Base-by-base conservation (phyloP, 371 early-diverging fungal species). In the Mortierella polycephala region DNA sequence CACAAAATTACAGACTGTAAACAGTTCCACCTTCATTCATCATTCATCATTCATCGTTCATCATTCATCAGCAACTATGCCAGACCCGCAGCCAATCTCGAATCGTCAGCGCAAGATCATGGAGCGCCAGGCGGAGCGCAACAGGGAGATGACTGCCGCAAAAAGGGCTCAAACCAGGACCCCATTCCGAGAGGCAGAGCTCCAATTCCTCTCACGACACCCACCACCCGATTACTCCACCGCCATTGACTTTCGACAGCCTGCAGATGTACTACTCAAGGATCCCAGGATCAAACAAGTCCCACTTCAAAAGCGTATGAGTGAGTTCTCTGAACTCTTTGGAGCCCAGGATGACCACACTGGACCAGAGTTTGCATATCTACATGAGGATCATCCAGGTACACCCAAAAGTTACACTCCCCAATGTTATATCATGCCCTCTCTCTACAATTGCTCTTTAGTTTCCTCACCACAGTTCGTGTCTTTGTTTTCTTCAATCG, bases 131-230 rank as follows among this genome's bases (percentile, higher is more conserved):
- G 80, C 80, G 0, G 80, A 79, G 42, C 57, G 41, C 21, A 79
- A 79, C 45, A 69, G 80, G 5, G 70, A 73, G 47, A 20, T 49
- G 52, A 63, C 80, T 2, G 80, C 80, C 1, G 66, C 69, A 0
- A 72, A 72, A 39, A 55, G 61, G 23, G 55, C 64, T 3, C 82
- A 85, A 7, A 89, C 90, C 60, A 90, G 92, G 50, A 89, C 94
- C 8, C 89, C 94, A 5, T 94, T 96, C 80, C 91, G 96, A 12
- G 83, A 87, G 55, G 88, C 84, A 21, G 96, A 96, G 66, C 88
- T 94, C 21, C 81, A 82, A 54, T 93, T 89, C 82, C 90, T 92
- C 60, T 82, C 91, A 9, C 82, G 87, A 39, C 83, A 83, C 23
- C 82, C 85, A 14, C 85, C 84, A 52, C 86, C 87, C 7, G 91